Base-by-base conservation (phyloP, 371 early-diverging fungal genomes). In the Apophysomyces elegans region DNA sequence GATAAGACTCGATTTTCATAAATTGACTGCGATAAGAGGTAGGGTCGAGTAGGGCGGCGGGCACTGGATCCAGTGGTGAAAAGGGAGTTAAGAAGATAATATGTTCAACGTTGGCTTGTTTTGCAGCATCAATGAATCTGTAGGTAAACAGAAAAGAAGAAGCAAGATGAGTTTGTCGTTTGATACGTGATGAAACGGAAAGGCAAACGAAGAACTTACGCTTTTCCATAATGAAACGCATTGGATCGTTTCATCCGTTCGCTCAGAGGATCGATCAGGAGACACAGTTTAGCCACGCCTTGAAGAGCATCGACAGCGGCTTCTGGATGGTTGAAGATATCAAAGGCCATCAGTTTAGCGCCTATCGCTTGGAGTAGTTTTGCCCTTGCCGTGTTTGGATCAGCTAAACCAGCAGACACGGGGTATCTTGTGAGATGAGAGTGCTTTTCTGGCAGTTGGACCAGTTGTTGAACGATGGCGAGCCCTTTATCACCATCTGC, bases 81-180 rank as follows among this genome's bases (percentile, higher is more conserved):
- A 79, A 83, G 16, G 83, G 80, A 14, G 78, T 74, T 18, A 83
- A 57, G 58, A 83, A 83, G n/a, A 83, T 76, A 32, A 83, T 59
- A 58, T 83, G 83, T 21, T 75, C 68, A 13, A 79, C 83, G 45
- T 74, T 60, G 16, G 83, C 83, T 37, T 73, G 66, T 41, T 76
- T 79, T 47, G 83, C 83, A 45, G 80, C 80, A 63, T 79, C 83
- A 61, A 79, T 76, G 26, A 78, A 83, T 35, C 83, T 82, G 58
- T 35, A 43, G 5, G 32, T 26, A 1, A 26, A 26, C 26, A 26
- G 2, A 26, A 26, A 26, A 26, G 2, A 26, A 26, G 32, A 26
- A 26, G 32, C 2, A 2, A 26, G 32, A 26, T 26, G 32, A 26
- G 32, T 26, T 26, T 26, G n/a, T 4, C 44, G 37, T 14, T 44